Conservation (phyloP, 768 basidiomycete species). For the Amanita molliuscula region DNA sequence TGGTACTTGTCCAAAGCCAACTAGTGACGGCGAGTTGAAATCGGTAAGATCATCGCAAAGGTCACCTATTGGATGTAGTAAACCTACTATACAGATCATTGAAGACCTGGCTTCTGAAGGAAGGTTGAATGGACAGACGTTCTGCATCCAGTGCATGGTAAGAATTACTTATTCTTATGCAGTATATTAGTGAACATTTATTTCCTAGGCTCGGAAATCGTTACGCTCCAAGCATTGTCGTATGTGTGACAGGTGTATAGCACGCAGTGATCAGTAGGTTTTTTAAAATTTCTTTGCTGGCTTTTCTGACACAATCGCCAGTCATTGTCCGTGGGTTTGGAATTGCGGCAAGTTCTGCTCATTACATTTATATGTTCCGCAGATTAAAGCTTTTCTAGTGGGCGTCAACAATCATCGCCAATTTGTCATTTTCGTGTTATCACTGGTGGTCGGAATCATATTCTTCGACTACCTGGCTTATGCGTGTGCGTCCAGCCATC, state of each 20-base stretch:
- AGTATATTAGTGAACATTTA: not conserved
- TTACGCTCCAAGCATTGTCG: constrained; percentile 94
- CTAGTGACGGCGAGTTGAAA: constrained; percentile 79
- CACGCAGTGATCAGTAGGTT: constrained; percentile 87
- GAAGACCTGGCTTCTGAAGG: constrained; percentile 87
- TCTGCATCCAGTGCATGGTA: constrained; percentile 94
- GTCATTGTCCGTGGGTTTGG: constrained; percentile 99
- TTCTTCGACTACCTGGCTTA: constrained; percentile 80
- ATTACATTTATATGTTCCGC: not conserved
- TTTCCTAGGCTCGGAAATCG: constrained; percentile 66
- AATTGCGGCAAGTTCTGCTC: constrained; percentile 67
- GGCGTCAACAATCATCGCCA: constrained; percentile 93
- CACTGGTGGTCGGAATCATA: constrained; percentile 72
- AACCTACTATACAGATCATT: constrained; percentile 42
- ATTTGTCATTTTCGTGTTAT: constrained; percentile 86
- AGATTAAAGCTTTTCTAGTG: constrained; percentile 33
- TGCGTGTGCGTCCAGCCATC: constrained; percentile 48
- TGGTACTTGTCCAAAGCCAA: constrained; percentile 74
- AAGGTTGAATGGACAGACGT: constrained; percentile 88
- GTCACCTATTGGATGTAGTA: not conserved
- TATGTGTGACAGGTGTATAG: constrained; percentile 81
- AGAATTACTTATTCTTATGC: constrained; percentile 11
- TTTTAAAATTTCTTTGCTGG: not conserved
- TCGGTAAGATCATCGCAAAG: constrained; percentile 39
- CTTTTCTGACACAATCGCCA: constrained; percentile 18